phyloP scores from a whole-genome alignment of 768 basidiomycete species.

The Leccinellum luteum region DNA sequence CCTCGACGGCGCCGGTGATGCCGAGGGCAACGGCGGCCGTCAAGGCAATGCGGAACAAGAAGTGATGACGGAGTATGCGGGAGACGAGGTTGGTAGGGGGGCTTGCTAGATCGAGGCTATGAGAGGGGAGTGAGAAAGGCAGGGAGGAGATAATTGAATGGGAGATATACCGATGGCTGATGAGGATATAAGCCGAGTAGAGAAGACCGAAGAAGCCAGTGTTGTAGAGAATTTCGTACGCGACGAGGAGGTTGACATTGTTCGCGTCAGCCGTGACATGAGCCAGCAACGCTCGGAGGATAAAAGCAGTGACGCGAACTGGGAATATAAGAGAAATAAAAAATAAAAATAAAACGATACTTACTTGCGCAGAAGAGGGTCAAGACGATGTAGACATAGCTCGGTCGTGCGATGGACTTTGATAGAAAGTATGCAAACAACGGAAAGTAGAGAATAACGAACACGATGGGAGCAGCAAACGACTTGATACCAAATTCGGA shows the following conservation, averaged over 20 bases:
- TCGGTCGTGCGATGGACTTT: conserved; percentile 14
- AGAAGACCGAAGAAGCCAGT: conserved; percentile 33
- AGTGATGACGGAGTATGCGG: conserved; percentile 14
- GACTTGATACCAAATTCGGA: conserved; percentile 19
- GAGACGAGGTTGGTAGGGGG: conserved; percentile 18
- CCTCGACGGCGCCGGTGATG: conserved; percentile 27
- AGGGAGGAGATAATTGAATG: background rate
- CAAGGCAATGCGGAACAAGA: conserved; percentile 25
- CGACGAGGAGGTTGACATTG: conserved; percentile 22
- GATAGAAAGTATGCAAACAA: conserved; percentile 16
- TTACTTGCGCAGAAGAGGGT: conserved; percentile 28
- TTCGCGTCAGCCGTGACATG: conserved; percentile 18
- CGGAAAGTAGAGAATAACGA: conserved; percentile 23
- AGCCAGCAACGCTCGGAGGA: conserved; percentile 18
- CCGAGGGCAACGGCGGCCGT: conserved; percentile 27
- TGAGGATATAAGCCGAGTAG: conserved; percentile 31
- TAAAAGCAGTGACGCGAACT: conserved; percentile 19
- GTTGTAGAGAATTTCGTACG: conserved; percentile 34
- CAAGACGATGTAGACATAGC: conserved; percentile 21
- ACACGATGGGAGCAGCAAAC: conserved; percentile 26
- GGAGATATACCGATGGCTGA: conserved; percentile 27
- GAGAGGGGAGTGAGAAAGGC: background rate
- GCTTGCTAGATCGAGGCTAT: conserved; percentile 12
- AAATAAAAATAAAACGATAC: background rate
- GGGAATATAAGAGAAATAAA: background rate